Evolutionary conservation across 1,139 yeast species (phyloP).

Genomic region (Hansenula lynferdii): DNA sequence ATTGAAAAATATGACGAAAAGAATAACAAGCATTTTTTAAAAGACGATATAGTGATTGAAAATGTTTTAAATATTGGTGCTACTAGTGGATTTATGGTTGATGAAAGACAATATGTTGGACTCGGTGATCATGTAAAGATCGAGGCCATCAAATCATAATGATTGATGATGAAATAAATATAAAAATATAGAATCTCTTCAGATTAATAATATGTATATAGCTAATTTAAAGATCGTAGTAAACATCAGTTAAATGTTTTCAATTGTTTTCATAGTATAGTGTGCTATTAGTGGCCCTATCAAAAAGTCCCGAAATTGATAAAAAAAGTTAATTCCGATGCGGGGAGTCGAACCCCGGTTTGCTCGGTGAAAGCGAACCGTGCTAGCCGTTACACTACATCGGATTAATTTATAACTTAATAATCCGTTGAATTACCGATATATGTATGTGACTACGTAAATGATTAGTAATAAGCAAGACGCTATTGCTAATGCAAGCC

Average conservation of each 20-base stretch:
- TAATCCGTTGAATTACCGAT: too few relatives aligned
- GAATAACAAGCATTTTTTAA: not conserved
- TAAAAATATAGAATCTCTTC: too few relatives aligned
- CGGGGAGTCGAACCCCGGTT: slow-evolving; percentile 84
- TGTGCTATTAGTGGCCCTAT: too few relatives aligned
- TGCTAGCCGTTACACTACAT: slow-evolving; percentile 80
- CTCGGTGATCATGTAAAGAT: not conserved
- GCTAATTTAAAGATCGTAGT: too few relatives aligned
- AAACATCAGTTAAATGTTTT: too few relatives aligned
- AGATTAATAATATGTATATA: too few relatives aligned
- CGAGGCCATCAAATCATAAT: not conserved
- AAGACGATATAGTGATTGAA: not conserved
- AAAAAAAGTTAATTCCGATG: slow-evolving; percentile 50
- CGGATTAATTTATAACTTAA: slow-evolving; percentile 42
- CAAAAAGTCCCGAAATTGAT: too few relatives aligned
- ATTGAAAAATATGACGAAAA: not conserved
- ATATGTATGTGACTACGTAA: too few relatives aligned
- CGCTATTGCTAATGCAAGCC: too few relatives aligned
- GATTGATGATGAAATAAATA: too few relatives aligned
- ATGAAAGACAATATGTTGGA: not conserved
- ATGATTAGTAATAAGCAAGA: too few relatives aligned
- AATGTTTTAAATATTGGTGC: not conserved
- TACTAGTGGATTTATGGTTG: not conserved
- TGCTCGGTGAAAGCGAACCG: slow-evolving; percentile 83
- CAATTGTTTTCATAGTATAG: too few relatives aligned